Percentiles rank a stretch among this genome's conserved stretches.
phyloP scores from a whole-genome alignment of 2,329 filamentous ascomycete species.

The Sphaerulina vaccinii region DNA sequence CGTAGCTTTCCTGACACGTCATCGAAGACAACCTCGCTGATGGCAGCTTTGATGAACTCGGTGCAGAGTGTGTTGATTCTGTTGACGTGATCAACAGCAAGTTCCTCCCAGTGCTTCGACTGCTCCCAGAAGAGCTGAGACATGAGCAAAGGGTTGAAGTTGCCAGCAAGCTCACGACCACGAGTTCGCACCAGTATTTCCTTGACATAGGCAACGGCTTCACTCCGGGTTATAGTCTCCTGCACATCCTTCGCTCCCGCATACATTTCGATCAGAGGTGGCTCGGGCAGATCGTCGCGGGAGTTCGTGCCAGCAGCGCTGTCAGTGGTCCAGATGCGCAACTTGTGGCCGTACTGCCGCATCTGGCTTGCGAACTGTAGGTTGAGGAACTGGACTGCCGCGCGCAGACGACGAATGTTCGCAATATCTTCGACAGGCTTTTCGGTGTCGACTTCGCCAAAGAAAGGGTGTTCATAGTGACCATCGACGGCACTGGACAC shows the following conservation, averaged over 20 bases:
- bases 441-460: conserved; percentile 39
- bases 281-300: conserved; percentile 18
- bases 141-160: conserved; percentile 60
- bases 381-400: conserved; percentile 54
- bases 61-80: conserved; percentile 37
- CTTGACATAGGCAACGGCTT: conserved; percentile 58
- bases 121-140: conserved; percentile 61
- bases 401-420: conserved; percentile 50
- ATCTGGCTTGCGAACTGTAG: conserved; percentile 50
- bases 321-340: conserved; percentile 33
- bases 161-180: conserved; percentile 60
- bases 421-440: conserved; percentile 18
- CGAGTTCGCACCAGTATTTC: conserved; percentile 51
- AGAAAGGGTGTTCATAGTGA: conserved; percentile 54
- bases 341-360: conserved; percentile 43
- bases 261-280: conserved; percentile 16
- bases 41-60: conserved; percentile 39
- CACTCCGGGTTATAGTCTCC: conserved; percentile 32
- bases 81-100: conserved; percentile 41
- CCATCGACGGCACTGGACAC: conserved; percentile 52
- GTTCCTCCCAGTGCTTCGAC: conserved; percentile 53
- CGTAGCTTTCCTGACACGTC: not conserved
- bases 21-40: conserved; percentile 19
- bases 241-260: conserved; percentile 21
- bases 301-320: conserved; percentile 21